These are phyloP conservation scores for Colletotrichum neosansevieriae DNA, from an alignment of 2,329 filamentous ascomycete genomes.

Conservation along the genomic window DNA sequence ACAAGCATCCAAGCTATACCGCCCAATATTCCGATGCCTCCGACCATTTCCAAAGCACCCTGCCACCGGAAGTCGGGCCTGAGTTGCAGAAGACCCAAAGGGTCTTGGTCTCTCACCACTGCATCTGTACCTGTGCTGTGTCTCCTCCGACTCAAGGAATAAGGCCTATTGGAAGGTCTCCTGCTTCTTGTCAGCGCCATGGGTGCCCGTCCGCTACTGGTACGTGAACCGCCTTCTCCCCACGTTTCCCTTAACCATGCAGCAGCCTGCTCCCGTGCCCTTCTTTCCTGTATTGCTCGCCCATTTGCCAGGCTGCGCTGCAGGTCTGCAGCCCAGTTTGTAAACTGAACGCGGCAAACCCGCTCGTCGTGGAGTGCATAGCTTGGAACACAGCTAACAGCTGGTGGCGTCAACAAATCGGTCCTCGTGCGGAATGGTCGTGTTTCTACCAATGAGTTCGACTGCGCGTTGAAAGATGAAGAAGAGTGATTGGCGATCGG, in stretches of 20 bases:
- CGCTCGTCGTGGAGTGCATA: conserved; percentile 49
- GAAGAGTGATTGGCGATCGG: conserved; percentile 35
- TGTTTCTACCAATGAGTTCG: conserved; percentile 58
- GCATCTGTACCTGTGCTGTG: conserved; percentile 40
- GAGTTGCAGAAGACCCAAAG: conserved; percentile 80
- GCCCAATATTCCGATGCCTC: conserved; percentile 79
- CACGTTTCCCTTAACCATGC: conserved; percentile 77
- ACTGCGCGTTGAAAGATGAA: conserved; percentile 44
- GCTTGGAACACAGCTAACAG: conserved; percentile 15
- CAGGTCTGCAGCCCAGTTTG: conserved; percentile 85
- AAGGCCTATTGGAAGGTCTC: not conserved
- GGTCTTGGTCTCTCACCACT: conserved; percentile 73
- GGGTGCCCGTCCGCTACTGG: not conserved
- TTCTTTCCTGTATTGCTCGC: conserved; percentile 73
- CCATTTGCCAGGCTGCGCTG: conserved; percentile 82
- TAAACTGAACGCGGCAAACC: conserved; percentile 70
- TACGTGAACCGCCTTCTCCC: conserved; percentile 48
- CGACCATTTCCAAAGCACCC: conserved; percentile 78
- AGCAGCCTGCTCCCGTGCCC: conserved; percentile 72
- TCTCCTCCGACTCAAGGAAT: conserved; percentile 38
- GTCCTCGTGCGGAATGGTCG: conserved; percentile 44
- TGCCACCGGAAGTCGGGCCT: conserved; percentile 73
- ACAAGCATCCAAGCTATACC: conserved; percentile 73
- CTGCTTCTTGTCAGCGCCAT: conserved; percentile 24
- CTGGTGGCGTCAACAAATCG: not conserved